phyloP scores from a whole-genome alignment of 768 basidiomycete species.

The Boletellus ananas region DNA sequence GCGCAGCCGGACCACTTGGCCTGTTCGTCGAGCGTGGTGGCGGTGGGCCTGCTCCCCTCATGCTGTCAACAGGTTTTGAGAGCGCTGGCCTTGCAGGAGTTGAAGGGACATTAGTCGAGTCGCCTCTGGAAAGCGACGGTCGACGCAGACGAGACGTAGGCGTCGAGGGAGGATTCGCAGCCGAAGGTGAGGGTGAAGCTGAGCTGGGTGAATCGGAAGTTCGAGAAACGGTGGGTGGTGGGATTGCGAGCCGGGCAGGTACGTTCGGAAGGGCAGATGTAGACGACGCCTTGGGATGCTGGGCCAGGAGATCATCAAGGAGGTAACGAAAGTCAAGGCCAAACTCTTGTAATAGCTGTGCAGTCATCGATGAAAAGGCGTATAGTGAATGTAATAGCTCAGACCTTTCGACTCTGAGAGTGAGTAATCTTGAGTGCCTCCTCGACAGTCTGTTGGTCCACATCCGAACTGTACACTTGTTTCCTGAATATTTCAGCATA shows the following conservation, averaged over 20 bases:
- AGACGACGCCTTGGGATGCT: conserved; percentile 41
- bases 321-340: conserved; percentile 93
- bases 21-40: conserved; percentile 66
- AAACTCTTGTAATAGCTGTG: conserved; percentile 82
- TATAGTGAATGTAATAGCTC: background rate
- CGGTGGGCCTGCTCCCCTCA: conserved; percentile 47
- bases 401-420: conserved; percentile 79
- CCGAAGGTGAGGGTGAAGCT: conserved; percentile 14
- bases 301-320: conserved; percentile 67
- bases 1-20: conserved; percentile 49
- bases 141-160: conserved; percentile 27
- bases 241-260: conserved; percentile 26
- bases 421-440: conserved; percentile 78
- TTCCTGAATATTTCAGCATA: conserved; percentile 84
- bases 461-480: conserved; percentile 86
- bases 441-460: conserved; percentile 63
- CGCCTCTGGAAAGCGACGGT: conserved; percentile 19
- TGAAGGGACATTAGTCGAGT: conserved; percentile 27
- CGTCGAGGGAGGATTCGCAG: conserved; percentile 19
- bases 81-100: conserved; percentile 21
- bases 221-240: conserved; percentile 16
- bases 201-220: conserved; percentile 9
- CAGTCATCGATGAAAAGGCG: background rate
- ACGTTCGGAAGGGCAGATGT: conserved; percentile 20
- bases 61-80: conserved; percentile 22